Conservation (phyloP, 2,329 filamentous ascomycete genomes). For the Pseudogymnoascus sp. region DNA sequence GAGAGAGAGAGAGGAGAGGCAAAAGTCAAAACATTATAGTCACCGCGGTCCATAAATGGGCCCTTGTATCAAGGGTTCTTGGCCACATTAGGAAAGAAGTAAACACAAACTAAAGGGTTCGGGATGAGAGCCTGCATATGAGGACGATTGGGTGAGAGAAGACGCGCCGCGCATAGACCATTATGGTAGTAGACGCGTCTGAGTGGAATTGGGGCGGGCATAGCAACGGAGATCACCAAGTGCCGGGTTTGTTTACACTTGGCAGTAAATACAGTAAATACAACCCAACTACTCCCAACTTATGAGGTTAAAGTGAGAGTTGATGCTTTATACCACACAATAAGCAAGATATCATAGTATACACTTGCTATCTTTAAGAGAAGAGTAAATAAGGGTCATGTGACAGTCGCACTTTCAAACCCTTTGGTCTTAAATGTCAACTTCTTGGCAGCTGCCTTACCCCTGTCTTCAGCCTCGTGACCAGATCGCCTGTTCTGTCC, state of each 20-base stretch:
- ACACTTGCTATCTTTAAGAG: neutral
- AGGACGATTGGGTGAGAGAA: neutral
- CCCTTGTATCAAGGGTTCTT: neutral
- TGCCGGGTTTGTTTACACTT: neutral
- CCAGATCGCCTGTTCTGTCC: neutral
- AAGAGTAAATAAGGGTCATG: neutral
- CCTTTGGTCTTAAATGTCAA: neutral
- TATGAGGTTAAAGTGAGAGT: neutral
- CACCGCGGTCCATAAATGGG: neutral
- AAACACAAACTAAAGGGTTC: neutral
- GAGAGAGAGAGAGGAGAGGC: neutral
- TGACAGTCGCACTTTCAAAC: neutral
- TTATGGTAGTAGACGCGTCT: neutral
- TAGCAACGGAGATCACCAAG: neutral
- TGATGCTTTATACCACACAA: neutral
- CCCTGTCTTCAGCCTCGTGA: neutral
- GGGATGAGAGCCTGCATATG: neutral
- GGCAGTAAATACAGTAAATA: neutral
- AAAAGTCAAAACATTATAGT: neutral
- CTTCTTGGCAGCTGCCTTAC: neutral
- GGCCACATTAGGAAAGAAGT: neutral
- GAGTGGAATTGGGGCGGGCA: neutral
- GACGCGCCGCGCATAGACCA: neutral
- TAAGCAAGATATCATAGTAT: neutral
- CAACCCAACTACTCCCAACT: neutral